Base-by-base conservation (phyloP, 2,329 filamentous ascomycete species). In the Purpureocillium lavendulum region DNA sequence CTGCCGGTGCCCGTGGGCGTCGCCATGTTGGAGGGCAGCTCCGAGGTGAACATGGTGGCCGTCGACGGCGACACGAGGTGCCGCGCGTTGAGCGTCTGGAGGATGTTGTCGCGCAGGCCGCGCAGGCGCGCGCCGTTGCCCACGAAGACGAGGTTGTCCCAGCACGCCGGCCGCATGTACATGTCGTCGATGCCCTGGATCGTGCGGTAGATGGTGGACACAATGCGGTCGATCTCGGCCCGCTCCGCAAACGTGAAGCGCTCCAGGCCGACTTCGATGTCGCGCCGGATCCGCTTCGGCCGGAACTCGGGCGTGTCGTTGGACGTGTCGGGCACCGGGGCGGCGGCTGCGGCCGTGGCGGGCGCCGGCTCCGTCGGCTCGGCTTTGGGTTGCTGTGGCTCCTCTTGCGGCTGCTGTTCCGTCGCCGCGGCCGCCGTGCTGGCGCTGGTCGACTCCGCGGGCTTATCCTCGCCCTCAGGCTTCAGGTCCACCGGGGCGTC, bases 1-100 rank as follows among this genome's bases (percentile, higher is more conserved):
- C 88, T 80, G 28, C 90, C 90, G 1, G 90, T 97, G 15, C 87
- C 89, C 10, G 84, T 75, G 1, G 92, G 92, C 0, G 92, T 97
- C 24, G 86, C 88, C 57, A 96, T 77, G 63, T 92, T 90, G 8
- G 88, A 96, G 7, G 92, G 92, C 30, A 97, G 80, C 62, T 98
- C 92, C 16, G 88, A 95, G 29, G 89, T 95, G 71, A 97, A 97
- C 54, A 97, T 97, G 32, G 89, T 96, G 37, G 87, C 88, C 1
- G 87, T 90, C 21, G 84, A 89, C 0, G 92, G 92, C 2, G 89
- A 94, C 49, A 98, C 81, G 39, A 96, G 75, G 60, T 95, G 92
- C 48, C 89, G 88, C 36, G 82, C 75, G 30, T 77, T 77, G 29
- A 98, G 75, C 0, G 81, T 88, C 51, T 84, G 75, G 30, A 97